These are phyloP conservation scores for Cunninghamia lanceolata DNA, from an alignment of 75 land plant genomes.

Conservation along the genomic window DNA sequence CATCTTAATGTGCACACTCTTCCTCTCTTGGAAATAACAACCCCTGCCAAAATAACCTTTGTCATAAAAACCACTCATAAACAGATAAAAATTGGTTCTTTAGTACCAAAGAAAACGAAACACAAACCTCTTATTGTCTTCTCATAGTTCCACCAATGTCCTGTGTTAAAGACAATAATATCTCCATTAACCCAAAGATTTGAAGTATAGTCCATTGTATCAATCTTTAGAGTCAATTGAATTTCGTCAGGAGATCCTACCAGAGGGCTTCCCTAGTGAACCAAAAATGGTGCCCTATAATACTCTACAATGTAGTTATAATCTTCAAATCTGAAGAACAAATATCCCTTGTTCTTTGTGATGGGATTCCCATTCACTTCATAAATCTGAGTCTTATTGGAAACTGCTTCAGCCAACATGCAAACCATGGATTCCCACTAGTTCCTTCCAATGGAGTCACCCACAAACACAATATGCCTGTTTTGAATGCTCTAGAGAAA, in stretches of 20 bases:
- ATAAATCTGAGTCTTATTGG: too few relatives aligned
- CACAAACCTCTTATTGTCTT: constrained; percentile 57
- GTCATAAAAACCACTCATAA: not conserved
- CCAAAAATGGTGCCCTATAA: constrained; percentile 70
- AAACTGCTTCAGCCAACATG: too few relatives aligned
- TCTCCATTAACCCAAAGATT: constrained; percentile 53
- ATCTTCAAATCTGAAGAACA: too few relatives aligned
- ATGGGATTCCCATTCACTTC: too few relatives aligned
- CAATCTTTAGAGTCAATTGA: constrained; percentile 35
- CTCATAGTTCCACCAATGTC: constrained; percentile 85
- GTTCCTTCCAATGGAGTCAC: constrained; percentile 86
- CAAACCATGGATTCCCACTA: too few relatives aligned
- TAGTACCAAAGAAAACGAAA: not conserved
- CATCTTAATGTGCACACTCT: constrained; percentile 53
- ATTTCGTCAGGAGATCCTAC: constrained; percentile 31
- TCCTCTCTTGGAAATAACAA: constrained; percentile 55
- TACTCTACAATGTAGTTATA: too few relatives aligned
- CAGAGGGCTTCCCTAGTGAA: constrained; percentile 45
- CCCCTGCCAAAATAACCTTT: constrained; percentile 41
- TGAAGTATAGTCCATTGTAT: constrained; percentile 46
- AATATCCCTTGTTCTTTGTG: too few relatives aligned
- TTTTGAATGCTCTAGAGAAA: constrained; percentile 55
- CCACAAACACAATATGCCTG: constrained; percentile 63
- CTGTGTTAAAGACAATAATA: constrained; percentile 65
- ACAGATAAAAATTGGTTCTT: not conserved